phyloP scores from a whole-genome alignment of 805 yeast species.

The Maudiozyma barnettii region DNA sequence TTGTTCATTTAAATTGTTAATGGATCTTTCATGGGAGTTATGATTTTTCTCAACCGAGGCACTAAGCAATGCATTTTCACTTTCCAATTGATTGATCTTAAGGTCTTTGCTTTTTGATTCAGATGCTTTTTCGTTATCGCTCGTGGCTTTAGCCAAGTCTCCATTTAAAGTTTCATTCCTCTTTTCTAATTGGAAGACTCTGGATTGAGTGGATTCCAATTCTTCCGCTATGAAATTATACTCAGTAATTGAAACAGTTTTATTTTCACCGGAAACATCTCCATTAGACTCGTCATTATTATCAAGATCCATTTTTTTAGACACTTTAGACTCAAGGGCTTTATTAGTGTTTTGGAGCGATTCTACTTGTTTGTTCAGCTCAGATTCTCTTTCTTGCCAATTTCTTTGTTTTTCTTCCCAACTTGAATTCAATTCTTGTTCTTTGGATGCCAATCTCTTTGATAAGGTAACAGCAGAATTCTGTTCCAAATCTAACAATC shows the following conservation, averaged over 20 bases:
- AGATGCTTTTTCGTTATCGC: conserved; percentile 35
- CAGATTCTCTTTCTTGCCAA: conserved; percentile 53
- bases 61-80: conserved; percentile 49
- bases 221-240: conserved; percentile 66
- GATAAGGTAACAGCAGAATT: conserved; percentile 46
- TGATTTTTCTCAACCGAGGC: conserved; percentile 26
- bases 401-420: conserved; percentile 66
- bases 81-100: conserved; percentile 47
- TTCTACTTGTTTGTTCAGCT: conserved; percentile 40
- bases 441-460: conserved; percentile 55
- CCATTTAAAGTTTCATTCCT: conserved; percentile 67
- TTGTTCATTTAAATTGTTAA: conserved; percentile 25
- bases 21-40: conserved; percentile 9
- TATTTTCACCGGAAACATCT: conserved; percentile 13
- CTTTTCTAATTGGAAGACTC: conserved; percentile 62
- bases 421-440: conserved; percentile 56
- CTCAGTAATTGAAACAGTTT: conserved; percentile 30
- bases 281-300: conserved; percentile 27
- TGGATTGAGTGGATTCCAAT: conserved; percentile 56
- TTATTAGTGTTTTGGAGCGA: conserved; percentile 47
- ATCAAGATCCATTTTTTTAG: conserved; percentile 41
- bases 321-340: conserved; percentile 60
- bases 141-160: conserved; percentile 48
- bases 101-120: conserved; percentile 32
- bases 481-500: conserved; percentile 52